phyloP scores from a whole-genome alignment of 2,329 filamentous ascomycete genomes.

The Curvularia eragrostidis region DNA sequence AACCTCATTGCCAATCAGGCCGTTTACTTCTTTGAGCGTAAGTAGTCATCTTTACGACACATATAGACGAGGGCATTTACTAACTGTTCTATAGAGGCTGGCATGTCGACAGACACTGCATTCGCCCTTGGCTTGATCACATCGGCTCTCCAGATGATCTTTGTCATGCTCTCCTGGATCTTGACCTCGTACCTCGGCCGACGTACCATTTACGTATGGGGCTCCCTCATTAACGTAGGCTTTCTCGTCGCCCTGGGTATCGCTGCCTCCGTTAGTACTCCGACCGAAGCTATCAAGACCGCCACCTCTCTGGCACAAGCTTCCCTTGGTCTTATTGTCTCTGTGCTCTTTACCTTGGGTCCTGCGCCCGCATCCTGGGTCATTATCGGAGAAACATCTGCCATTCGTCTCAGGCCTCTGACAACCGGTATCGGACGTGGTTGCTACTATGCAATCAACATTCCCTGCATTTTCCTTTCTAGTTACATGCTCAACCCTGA shows the following conservation, averaged over 20 bases:
- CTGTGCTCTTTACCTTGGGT: slow-evolving; percentile 68
- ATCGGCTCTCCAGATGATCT: slow-evolving; percentile 66
- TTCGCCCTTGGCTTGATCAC: slow-evolving; percentile 70
- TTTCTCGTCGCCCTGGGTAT: slow-evolving; percentile 67
- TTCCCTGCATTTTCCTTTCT: slow-evolving; percentile 69
- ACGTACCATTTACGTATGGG: slow-evolving; percentile 70
- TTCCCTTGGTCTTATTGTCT: slow-evolving; percentile 68
- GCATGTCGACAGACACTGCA: slow-evolving; percentile 61
- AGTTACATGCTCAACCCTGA: slow-evolving; percentile 67
- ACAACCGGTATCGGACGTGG: slow-evolving; percentile 70
- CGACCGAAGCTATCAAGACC: slow-evolving; percentile 18
- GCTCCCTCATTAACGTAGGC: slow-evolving; percentile 60
- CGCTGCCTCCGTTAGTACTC: slow-evolving; percentile 59
- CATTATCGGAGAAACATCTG: slow-evolving; percentile 71
- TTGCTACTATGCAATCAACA: slow-evolving; percentile 69
- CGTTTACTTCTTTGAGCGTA: slow-evolving; percentile 64
- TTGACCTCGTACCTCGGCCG: slow-evolving; percentile 69
- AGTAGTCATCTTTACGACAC: not conserved
- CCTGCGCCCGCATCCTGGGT: slow-evolving; percentile 70
- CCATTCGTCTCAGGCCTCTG: slow-evolving; percentile 69
- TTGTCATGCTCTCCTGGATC: slow-evolving; percentile 72
- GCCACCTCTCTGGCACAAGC: slow-evolving; percentile 63
- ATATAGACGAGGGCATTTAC: not conserved
- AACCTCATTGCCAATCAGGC: slow-evolving; percentile 70
- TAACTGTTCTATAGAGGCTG: slow-evolving; percentile 56